Evolutionary conservation across 1,284 basidiomycete genomes (phyloP).

Genomic region (Amylostereum chailletii): DNA sequence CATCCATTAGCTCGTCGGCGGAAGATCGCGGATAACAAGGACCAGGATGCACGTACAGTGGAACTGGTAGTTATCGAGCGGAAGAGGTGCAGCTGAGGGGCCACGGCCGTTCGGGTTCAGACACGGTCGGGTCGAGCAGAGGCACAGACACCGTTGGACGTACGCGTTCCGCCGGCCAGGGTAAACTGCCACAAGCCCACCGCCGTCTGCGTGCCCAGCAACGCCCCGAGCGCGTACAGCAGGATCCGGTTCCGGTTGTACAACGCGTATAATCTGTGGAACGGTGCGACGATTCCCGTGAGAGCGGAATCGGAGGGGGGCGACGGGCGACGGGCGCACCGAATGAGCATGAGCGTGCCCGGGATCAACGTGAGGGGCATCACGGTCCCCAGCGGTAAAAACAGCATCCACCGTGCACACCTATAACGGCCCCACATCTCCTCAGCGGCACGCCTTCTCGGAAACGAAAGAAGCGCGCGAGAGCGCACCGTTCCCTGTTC

Average conservation of each 20-base stretch:
- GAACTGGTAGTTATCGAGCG: constrained; percentile 12
- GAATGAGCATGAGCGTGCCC: constrained; percentile 13
- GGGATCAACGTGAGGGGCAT: constrained; percentile 10
- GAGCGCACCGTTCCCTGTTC: constrained; percentile 10
- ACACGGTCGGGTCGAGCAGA: neutral
- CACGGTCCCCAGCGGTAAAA: constrained; percentile 6
- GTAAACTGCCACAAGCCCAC: constrained; percentile 13
- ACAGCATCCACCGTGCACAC: neutral
- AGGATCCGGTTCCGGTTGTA: constrained; percentile 12
- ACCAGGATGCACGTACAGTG: constrained; percentile 7
- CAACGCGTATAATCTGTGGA: constrained; percentile 11
- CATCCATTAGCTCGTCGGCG: neutral
- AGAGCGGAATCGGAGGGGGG: neutral
- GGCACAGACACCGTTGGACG: neutral
- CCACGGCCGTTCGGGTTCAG: neutral
- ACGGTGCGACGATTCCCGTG: neutral
- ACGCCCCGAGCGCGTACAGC: constrained; percentile 5
- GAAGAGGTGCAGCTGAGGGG: constrained; percentile 9
- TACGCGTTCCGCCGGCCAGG: constrained; percentile 6
- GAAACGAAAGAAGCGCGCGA: neutral
- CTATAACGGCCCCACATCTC: neutral
- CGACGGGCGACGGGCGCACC: constrained; percentile 1
- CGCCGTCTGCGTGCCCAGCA: constrained; percentile 6
- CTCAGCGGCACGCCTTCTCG: neutral
- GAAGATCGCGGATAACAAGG: neutral